Conservation (phyloP, 257 asterid genomes). For the Nicotiana obtusifolia region DNA sequence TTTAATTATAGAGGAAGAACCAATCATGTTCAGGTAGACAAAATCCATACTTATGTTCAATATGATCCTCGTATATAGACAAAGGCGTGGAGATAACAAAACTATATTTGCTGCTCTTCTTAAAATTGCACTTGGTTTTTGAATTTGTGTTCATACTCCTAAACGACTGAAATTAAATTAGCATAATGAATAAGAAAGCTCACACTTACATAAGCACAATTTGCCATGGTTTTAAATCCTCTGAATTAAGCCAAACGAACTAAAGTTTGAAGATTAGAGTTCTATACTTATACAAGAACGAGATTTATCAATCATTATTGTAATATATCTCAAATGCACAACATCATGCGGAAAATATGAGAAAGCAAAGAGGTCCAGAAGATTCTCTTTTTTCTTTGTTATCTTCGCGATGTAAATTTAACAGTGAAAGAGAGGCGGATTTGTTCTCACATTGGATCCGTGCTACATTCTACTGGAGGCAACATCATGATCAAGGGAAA, state of each 20-base stretch:
- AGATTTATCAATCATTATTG: no score
- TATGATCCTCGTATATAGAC: no score
- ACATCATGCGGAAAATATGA: no score
- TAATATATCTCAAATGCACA: no score
- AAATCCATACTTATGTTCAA: not conserved
- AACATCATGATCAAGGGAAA: not conserved
- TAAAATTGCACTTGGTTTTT: no score
- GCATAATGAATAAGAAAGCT: constrained; percentile 10
- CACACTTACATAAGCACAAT: constrained; percentile 12
- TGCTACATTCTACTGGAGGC: not conserved
- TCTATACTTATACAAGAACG: not conserved
- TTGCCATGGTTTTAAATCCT: not conserved
- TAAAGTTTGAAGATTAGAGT: not conserved
- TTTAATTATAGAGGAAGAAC: no score
- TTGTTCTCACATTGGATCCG: not conserved
- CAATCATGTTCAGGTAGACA: no score
- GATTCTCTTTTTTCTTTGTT: no score
- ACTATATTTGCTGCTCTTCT: no score
- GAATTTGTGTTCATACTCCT: not conserved
- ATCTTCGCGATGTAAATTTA: no score
- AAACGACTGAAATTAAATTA: not conserved
- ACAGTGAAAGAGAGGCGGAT: not conserved
- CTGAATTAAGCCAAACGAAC: not conserved
- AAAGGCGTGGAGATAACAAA: no score
- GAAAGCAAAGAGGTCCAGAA: no score